A percentile compares a stretch with the other conserved stretches of the same genome.
Evolutionary conservation across 306 rosid genomes (phyloP).

Genomic region (Castanea mollissima): DNA sequence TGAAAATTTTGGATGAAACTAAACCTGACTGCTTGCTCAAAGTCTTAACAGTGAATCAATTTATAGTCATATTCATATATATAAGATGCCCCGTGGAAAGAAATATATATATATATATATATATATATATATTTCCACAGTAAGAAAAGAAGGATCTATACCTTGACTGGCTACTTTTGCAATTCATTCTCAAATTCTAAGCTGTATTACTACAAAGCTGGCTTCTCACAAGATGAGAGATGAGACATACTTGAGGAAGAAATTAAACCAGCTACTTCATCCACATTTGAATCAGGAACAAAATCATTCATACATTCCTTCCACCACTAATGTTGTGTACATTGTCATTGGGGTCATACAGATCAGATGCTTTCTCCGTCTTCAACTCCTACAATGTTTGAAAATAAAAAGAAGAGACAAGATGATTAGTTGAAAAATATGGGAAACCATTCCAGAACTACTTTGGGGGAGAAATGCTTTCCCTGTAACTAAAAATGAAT

Average conservation of each 20-base stretch:
- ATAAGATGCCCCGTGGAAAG: background rate
- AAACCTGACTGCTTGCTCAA: background rate
- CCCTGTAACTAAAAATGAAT: background rate
- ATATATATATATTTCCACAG: too few species aligned
- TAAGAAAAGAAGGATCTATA: background rate
- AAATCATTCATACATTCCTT: slow-evolving; percentile 10
- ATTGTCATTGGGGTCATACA: background rate
- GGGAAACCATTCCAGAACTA: background rate
- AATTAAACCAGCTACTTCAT: slow-evolving; percentile 15
- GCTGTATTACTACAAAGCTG: background rate
- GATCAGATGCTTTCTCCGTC: slow-evolving; percentile 12
- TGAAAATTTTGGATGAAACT: background rate
- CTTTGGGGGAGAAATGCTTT: background rate
- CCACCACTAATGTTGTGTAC: slow-evolving; percentile 6
- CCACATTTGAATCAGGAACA: background rate
- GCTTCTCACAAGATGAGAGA: background rate
- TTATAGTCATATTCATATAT: background rate
- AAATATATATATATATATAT: background rate
- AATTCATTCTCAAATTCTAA: background rate
- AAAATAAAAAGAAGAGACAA: background rate
- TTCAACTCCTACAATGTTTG: slow-evolving; percentile 13
- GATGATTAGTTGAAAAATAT: background rate
- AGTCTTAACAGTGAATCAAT: background rate
- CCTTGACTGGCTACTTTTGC: background rate
- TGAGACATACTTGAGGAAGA: slow-evolving; percentile 6